Base-by-base conservation (phyloP, 2,329 filamentous ascomycete genomes). In the Didymosphaeria variabile region DNA sequence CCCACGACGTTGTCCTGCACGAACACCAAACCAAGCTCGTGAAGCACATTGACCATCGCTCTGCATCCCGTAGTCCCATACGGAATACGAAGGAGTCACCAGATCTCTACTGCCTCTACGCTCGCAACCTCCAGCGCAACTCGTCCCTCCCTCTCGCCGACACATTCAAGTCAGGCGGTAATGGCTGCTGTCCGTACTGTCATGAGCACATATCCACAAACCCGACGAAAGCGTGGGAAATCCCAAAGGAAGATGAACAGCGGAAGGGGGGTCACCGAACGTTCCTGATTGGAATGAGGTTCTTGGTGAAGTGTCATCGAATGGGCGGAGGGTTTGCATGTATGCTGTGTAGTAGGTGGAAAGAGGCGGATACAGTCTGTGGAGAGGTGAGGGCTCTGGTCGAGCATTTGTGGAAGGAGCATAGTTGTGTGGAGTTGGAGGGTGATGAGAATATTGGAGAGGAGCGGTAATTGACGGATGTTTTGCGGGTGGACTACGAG, bases 361-460 rank as follows among this genome's bases (percentile, higher is more conserved):
- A 64, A 19, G 59, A 70, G 8, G 65, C 60, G 29, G 75, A 77
- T 58, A 77, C 74, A 4, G 66, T 72, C 10, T 74, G 73, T 57
- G 59, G 60, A 15, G 64, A 66, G 17, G 55, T 72, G 3, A 59
- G 45, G 9, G 67, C 66, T n/a, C 47, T 77, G 34, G 69, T 77
- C 58, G 74, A 76, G 32, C 75, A 77, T 67, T 29, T 77, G 23
- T 76, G 75, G 74, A 65, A 65, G 38, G 74, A 77, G 38, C 75
- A 77, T 64, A 60, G 63, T 1, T 59, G 63, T 19, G 62, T 59
- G 17, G 75, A 77, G 61, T 55, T 76, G 58, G 71, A 67, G 44
- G 58, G 42, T 38, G 74, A 77, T 45, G 66, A 55, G 17, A 69
- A 76, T 54, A 71, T 77, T 36, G 60, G 67, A 6, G 71, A 68